Evolutionary conservation across 164 flowering plant genomes (phyloP), one percentile per base, ranked within the genome.

Genomic region (Vitis labrusca): DNA sequence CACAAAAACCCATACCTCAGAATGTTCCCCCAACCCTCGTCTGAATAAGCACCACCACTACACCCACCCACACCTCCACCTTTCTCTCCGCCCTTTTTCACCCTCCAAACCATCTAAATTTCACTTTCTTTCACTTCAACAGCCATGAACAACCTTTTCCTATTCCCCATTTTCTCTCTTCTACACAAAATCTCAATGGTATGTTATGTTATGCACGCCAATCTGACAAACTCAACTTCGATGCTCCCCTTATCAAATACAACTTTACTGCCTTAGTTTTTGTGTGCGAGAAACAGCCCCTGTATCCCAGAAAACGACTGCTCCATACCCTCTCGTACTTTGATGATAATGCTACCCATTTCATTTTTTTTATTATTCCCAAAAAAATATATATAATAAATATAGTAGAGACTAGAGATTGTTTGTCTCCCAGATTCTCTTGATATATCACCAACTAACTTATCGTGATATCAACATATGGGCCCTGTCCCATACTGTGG

Each of bases 31-130:
- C 73, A 32, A 55, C 66, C 52, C 76, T 29, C 48, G 69, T 77
- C 72, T 72, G 83, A 82, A 75, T 83, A 83, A 80, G 85, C 82
- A 81, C 80, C 80, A 75, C 69, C 74, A 67, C 70, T 78, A 66
- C 79, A 74, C 58, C 70, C 82, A 66, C 79, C 76, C 61, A 72
- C 74, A 52, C 80, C 72, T 37, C 73, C 60, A 37, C 57, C 54
- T 68, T 13, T 49, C n/a, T 53, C 50, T 65, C 50, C 58, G 15
- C 67, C 10, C 52, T 59, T 66, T 63, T 29, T 16, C 50, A 56
- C 58, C 48, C 23, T 15, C 50, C 52, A 49, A 55, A 47, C 54
- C 54, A 15, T 23, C 49, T 14, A 27, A 37, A 37, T 37, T 37
- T 37, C 44, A 37, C 44, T 37, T 37, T 37, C 44, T 37, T 37